Base-by-base conservation (phyloP, 805 yeast species). In the Ogataea chonburiensis region DNA sequence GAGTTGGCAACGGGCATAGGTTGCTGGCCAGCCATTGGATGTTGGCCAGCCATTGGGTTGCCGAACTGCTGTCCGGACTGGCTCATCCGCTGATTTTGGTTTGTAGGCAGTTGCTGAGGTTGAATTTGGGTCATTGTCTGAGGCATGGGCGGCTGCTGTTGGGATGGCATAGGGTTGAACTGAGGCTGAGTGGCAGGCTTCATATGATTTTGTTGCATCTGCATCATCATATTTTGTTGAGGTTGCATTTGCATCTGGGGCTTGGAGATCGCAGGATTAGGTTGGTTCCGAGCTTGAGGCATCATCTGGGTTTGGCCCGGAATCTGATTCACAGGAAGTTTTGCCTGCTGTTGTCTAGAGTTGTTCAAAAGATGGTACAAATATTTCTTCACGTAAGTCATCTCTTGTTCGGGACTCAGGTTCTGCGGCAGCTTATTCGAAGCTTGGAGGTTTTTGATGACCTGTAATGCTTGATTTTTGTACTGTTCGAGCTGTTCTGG, bases 381-480 rank as follows among this genome's bases (percentile, higher is more conserved):
- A 39, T 56, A 63, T 30, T 56, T 58, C 37, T 55, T 58, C 23
- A 60, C 56, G 37, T 58, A 63, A n/a, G 50, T 49, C 28, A 50
- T 56, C 27, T 62, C 63, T 37, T 64, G 64, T 30, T 60, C 66
- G 1, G 51, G 60, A 2, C 63, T 50, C 20, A 63, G 37, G 15
- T 50, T 52, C 8, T 53, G 35, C 7, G 64, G 60, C 10, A 62
- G 40, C 28, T 59, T 54, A 22, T 64, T 64, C 6, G 57, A 38
- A 3, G 58, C 54, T 40, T 62, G 66, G 14, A 63, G 49, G 29
- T 56, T 60, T 32, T 55, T 55, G 15, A 63, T 58, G 31, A 58
- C 58, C 31, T 55, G 60, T 5, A 63, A 12, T 1, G 67, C 68
- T 43, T 63, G 67, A 20, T 49, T 50, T 45, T 53, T 60, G 35